Evolutionary conservation across 768 basidiomycete species (phyloP).

Genomic region (Phylloporus sp.): DNA sequence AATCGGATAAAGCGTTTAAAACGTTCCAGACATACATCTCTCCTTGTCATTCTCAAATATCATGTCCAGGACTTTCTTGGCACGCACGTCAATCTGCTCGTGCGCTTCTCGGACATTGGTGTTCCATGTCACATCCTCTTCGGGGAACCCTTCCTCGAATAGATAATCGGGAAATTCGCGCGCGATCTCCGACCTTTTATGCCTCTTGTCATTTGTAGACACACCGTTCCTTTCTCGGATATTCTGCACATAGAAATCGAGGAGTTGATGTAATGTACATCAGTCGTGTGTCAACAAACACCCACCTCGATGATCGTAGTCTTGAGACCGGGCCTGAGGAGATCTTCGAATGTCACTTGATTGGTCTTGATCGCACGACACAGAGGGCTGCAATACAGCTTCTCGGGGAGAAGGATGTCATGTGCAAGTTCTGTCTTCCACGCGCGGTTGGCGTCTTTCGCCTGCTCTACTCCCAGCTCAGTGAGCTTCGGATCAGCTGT

Average conservation of each 20-base stretch:
- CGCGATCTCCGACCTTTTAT: slow-evolving; percentile 45
- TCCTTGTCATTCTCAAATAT: slow-evolving; percentile 43
- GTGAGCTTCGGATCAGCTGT: slow-evolving; percentile 69
- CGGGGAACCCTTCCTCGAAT: slow-evolving; percentile 56
- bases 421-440: slow-evolving; percentile 47
- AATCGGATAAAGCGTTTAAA: background rate
- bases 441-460: slow-evolving; percentile 36
- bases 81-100: slow-evolving; percentile 45
- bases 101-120: slow-evolving; percentile 51
- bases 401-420: slow-evolving; percentile 49
- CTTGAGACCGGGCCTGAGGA: slow-evolving; percentile 30
- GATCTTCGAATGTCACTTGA: slow-evolving; percentile 46
- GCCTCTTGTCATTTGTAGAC: slow-evolving; percentile 70
- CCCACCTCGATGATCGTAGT: slow-evolving; percentile 56
- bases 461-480: slow-evolving; percentile 52
- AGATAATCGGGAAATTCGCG: slow-evolving; percentile 45
- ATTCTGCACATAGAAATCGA: slow-evolving; percentile 38
- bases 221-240: slow-evolving; percentile 63
- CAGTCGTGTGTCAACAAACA: background rate
- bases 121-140: slow-evolving; percentile 62
- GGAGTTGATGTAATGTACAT: background rate
- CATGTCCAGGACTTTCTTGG: slow-evolving; percentile 47
- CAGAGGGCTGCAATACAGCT: slow-evolving; percentile 60
- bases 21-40: slow-evolving; percentile 43
- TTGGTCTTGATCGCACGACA: slow-evolving; percentile 58